A percentile compares a stretch with the other conserved stretches of the same genome.
Evolutionary conservation across 2,329 filamentous ascomycete genomes (phyloP).

Genomic region (Colletotrichum destructivum): DNA sequence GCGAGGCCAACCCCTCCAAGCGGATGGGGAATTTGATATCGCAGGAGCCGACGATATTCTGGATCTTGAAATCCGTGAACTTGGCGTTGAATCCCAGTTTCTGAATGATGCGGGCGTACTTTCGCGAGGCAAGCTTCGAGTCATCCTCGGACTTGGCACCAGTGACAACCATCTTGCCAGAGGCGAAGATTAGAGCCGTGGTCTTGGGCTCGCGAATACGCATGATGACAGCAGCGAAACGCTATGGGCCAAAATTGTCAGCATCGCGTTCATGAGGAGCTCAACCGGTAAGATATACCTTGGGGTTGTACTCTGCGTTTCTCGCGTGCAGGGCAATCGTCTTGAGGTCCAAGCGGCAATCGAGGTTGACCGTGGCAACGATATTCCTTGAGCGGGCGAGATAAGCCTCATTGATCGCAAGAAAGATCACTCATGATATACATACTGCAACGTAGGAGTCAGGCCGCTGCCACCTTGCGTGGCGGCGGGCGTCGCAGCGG

Average conservation of each 20-base stretch:
- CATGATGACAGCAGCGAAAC: conserved; percentile 99
- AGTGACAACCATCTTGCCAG: conserved; percentile 99
- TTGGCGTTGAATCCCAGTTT: conserved; percentile 99
- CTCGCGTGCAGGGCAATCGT: conserved; percentile 98
- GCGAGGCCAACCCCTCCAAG: conserved; percentile 93
- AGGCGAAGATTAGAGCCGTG: conserved; percentile 97
- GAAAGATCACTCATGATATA: conserved; percentile 64
- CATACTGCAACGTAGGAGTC: conserved; percentile 96
- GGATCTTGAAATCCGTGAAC: conserved; percentile 99
- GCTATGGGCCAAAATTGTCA: conserved; percentile 68
- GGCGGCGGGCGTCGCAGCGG: conserved; percentile 91
- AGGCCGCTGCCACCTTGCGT: conserved; percentile 88
- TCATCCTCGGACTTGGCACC: conserved; percentile 98
- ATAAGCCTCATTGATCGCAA: conserved; percentile 67
- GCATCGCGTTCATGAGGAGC: conserved; percentile 42
- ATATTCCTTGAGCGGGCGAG: conserved; percentile 83
- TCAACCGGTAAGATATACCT: conserved; percentile 72
- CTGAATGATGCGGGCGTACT: conserved; percentile 99
- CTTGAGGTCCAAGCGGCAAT: conserved; percentile 97
- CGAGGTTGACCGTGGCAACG: conserved; percentile 97
- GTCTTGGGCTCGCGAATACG: conserved; percentile 99
- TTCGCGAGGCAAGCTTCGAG: conserved; percentile 95
- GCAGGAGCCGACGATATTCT: conserved; percentile 98
- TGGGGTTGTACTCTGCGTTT: conserved; percentile 98
- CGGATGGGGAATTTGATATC: conserved; percentile 99